Conservation (phyloP, 495 filamentous ascomycete species). For the Penicillium chermesinum region DNA sequence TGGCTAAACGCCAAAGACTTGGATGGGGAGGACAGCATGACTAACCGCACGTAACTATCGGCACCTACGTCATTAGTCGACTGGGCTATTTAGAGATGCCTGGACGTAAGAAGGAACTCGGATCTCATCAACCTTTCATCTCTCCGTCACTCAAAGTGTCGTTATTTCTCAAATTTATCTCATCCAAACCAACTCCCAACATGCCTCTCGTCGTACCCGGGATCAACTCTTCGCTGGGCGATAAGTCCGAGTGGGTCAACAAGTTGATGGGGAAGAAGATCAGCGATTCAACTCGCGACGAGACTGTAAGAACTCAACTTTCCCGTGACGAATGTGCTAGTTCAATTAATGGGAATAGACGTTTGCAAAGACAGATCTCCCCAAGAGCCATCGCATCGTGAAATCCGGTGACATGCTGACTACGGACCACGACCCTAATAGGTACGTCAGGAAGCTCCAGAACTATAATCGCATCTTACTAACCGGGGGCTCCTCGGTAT, state of each 20-base stretch:
- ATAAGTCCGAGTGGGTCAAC: constrained; percentile 62
- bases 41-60: constrained; percentile 6
- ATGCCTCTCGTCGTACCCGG: constrained; percentile 85
- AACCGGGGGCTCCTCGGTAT: not conserved
- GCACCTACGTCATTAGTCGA: constrained; percentile 15
- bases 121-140: not conserved
- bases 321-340: not conserved
- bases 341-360: constrained; percentile 39
- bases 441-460: constrained; percentile 32
- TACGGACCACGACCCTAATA: constrained; percentile 55
- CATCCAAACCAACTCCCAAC: not conserved
- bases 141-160: not conserved
- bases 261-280: constrained; percentile 76
- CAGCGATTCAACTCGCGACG: constrained; percentile 42
- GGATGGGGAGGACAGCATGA: no score
- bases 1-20: no score
- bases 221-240: constrained; percentile 49
- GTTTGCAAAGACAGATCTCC: constrained; percentile 72
- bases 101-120: not conserved
- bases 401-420: constrained; percentile 57
- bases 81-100: constrained; percentile 11
- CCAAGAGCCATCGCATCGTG: constrained; percentile 60
- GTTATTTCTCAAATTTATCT: not conserved
- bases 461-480: not conserved
- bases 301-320: constrained; percentile 33